phyloP scores from a whole-genome alignment of 108 stramenopile species.

The Stephanodiscus triporus region DNA sequence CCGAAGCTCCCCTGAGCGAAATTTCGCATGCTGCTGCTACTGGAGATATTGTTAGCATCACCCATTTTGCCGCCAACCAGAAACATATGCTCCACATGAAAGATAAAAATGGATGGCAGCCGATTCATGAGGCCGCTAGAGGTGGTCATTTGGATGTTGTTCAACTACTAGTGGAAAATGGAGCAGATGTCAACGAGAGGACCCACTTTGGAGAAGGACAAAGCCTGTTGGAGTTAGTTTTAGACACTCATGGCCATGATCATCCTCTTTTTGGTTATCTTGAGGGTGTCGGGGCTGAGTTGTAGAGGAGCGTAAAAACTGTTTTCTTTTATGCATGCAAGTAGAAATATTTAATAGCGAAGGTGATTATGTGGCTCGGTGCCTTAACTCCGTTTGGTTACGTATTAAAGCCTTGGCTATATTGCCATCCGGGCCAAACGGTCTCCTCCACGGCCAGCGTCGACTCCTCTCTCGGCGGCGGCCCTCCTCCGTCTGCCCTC shows the following conservation, averaged over 20 bases:
- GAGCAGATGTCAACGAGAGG: constrained; percentile 42
- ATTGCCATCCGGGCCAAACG: constrained; percentile 33
- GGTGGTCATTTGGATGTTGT: constrained; percentile 48
- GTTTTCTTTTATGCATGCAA: neutral
- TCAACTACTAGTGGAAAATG: constrained; percentile 36
- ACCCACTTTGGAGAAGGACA: constrained; percentile 32
- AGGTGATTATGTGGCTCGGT: no score
- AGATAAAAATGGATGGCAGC: constrained; percentile 56
- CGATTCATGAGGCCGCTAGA: constrained; percentile 51
- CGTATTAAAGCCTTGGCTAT: no score
- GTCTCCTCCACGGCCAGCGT: constrained; percentile 18
- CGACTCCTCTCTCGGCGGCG: constrained; percentile 11
- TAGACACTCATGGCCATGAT: constrained; percentile 38
- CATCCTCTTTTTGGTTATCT: constrained; percentile 56
- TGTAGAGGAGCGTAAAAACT: constrained; percentile 5
- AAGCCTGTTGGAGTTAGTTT: constrained; percentile 24
- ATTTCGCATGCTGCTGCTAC: constrained; percentile 40
- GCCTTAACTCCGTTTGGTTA: no score
- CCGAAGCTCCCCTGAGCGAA: constrained; percentile 33
- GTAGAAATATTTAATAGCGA: neutral
- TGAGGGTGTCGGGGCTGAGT: constrained; percentile 52
- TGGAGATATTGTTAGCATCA: constrained; percentile 38
- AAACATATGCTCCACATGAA: constrained; percentile 43
- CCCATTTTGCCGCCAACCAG: constrained; percentile 23
- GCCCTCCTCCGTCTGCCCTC: constrained; percentile 15